These are phyloP conservation scores for Fusarium humuli DNA, from an alignment of 2,329 filamentous ascomycete genomes.

Conservation along the genomic window DNA sequence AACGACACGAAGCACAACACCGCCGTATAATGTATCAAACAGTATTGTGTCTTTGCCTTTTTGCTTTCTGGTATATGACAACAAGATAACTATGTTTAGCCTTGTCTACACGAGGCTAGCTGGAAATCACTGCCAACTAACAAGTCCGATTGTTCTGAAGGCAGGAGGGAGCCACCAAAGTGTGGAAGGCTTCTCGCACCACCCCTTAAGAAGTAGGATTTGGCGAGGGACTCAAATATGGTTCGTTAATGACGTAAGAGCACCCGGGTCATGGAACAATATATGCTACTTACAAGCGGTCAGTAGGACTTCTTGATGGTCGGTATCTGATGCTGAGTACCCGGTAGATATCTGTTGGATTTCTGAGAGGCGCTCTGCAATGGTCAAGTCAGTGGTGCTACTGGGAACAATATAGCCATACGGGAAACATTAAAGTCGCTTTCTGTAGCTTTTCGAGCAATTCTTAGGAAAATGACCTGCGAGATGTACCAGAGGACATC, in stretches of 20 bases:
- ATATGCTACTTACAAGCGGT: neutral
- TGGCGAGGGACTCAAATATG: neutral
- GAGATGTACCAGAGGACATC: slow-evolving; percentile 6
- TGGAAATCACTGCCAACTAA: neutral
- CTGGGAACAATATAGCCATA: slow-evolving; percentile 49
- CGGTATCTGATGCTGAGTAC: neutral
- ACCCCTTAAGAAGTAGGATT: neutral
- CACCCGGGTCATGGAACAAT: slow-evolving; percentile 17
- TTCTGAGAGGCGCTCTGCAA: slow-evolving; percentile 55
- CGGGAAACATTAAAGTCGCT: slow-evolving; percentile 20
- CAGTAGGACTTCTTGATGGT: neutral
- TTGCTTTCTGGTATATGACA: neutral
- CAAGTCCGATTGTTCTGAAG: slow-evolving; percentile 17
- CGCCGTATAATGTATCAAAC: neutral
- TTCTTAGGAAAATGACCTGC: neutral
- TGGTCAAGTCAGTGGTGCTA: slow-evolving; percentile 57
- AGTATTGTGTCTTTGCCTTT: neutral
- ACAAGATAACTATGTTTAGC: too few relatives aligned
- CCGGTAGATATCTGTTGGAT: slow-evolving; percentile 49
- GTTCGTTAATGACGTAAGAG: neutral
- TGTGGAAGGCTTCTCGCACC: slow-evolving; percentile 17
- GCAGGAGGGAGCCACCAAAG: slow-evolving; percentile 14
- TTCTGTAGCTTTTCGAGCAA: neutral
- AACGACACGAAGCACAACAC: neutral
- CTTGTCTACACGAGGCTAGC: neutral